Evolutionary conservation across 805 yeast species (phyloP), one percentile per base, ranked within the genome.

Genomic region (Debaryomyces castellii): DNA sequence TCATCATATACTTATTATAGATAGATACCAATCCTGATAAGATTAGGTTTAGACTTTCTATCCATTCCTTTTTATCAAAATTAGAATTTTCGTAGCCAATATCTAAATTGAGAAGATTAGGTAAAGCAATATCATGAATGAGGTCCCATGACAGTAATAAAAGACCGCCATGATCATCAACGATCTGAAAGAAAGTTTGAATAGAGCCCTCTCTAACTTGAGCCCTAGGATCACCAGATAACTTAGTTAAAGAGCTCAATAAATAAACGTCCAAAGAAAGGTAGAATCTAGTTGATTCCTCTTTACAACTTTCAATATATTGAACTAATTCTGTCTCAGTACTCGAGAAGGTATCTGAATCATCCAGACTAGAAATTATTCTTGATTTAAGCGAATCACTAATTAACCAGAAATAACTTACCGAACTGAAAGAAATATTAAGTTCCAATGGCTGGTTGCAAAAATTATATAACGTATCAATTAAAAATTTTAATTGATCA

Each of bases 201-300:
- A 89, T 78, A 0, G 97, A 83, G 2, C 97, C 97, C 55, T 89
- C 90, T 49, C 95, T 76, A 0, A 92, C 96, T 54, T 90, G 96
- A 1, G 83, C 77, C 45, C 96, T 75, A 2, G 73, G 57, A 52
- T 87, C 96, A 22, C 68, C 60, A 0, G 91, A 78, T 20, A 89
- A 76, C 18, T 75, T 73, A 0, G 89, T 82, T 30, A 92, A 64
- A 25, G 80, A 76, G 7, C 78, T 69, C 44, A 89, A 64, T 36
- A 90, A 64, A 55, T 86, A 78, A 35, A 63, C 52, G 50, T 60
- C 63, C 20, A 61, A 50, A 4, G 46, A 33, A n/a, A 41, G 42
- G 40, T 50, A 55, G 27, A 47, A 41, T n/a, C 27, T 41, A 11
- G 48, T 37, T 18, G 44, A 39, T 40, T 46, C 49, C 23, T 25